Conservation (phyloP, 2,329 filamentous ascomycete species). For the Stachybotrys elegans region DNA sequence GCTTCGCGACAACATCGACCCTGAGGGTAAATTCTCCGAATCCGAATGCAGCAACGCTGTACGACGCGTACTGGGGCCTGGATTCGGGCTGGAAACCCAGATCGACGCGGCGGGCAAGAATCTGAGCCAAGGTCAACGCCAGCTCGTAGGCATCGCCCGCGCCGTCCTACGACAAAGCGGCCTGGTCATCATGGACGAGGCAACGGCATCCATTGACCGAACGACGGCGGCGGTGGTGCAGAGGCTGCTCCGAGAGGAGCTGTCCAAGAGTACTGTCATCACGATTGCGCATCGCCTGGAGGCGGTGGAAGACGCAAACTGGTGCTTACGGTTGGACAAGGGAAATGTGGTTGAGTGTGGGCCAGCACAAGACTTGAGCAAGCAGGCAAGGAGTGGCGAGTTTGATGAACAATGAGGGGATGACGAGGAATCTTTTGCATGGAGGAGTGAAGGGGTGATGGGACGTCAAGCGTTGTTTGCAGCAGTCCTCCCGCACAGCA, state of each 20-base stretch:
- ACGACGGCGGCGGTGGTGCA: conserved; percentile 55
- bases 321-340: conserved; percentile 46
- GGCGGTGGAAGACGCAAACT: conserved; percentile 55
- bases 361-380: conserved; percentile 21
- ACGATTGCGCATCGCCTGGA: conserved; percentile 63
- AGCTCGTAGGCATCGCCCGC: conserved; percentile 55
- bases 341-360: conserved; percentile 47
- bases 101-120: conserved; percentile 58
- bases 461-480: no score
- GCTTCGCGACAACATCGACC: conserved; percentile 62
- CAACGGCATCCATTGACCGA: conserved; percentile 58
- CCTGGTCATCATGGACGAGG: conserved; percentile 59
- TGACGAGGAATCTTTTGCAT: no score
- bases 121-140: conserved; percentile 57
- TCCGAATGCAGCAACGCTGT: conserved; percentile 47
- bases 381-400: not conserved
- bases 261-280: conserved; percentile 54
- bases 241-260: conserved; percentile 49
- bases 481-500: no score
- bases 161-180: conserved; percentile 56
- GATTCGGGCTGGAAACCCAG: conserved; percentile 42
- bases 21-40: conserved; percentile 53
- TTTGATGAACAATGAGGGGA: not conserved
- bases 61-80: conserved; percentile 51
- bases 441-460: no score